Evolutionary conservation across 805 yeast species (phyloP), one percentile per base, ranked within the genome.

Genomic region (Nematodospora valgi): DNA sequence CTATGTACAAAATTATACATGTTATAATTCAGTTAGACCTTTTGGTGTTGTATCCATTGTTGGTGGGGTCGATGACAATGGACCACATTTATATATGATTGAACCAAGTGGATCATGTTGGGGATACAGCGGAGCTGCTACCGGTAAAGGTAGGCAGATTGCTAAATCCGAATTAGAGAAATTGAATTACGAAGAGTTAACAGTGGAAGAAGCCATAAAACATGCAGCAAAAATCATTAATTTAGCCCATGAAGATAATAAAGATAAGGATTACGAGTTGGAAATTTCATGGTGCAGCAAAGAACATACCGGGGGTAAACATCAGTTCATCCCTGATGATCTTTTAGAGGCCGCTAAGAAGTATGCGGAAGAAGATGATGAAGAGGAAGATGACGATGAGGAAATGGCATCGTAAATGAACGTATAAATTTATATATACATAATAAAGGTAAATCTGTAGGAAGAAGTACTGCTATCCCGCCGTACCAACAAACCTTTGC

Each of bases 131-230:
- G 98, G 96, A 42, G 95, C 96, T 25, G 98, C 99, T 12, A 79
- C 97, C 4, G 99, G 99, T 45, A 93, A 91, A 60, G 99, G 99
- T 31, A 80, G 98, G 62, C 99, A 93, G 62, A 78, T 86, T n/a
- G 98, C 98, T 32, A 91, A 91, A 64, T 84, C 91, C 19, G 98
- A 93, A 64, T 74, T 93, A 48, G 99, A 93, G 62, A 93, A 93
- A 61, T 70, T 93, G 58, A 82, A 86, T 46, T 68, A 80, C 42
- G 80, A 79, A 35, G 76, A 72, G 45, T 64, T 94, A 46, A 66
- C 80, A 6, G 85, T 81, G 4, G 75, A 64, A 47, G 95, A 89
- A 14, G 98, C 96, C 4, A 83, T 93, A 24, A 88, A 85, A 51
- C 84, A 85, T 54, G 98, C 97, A 21, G 98, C 98, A 4, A 83